Conservation (phyloP, 495 filamentous ascomycete genomes). For the Penicillium roqueforti region DNA sequence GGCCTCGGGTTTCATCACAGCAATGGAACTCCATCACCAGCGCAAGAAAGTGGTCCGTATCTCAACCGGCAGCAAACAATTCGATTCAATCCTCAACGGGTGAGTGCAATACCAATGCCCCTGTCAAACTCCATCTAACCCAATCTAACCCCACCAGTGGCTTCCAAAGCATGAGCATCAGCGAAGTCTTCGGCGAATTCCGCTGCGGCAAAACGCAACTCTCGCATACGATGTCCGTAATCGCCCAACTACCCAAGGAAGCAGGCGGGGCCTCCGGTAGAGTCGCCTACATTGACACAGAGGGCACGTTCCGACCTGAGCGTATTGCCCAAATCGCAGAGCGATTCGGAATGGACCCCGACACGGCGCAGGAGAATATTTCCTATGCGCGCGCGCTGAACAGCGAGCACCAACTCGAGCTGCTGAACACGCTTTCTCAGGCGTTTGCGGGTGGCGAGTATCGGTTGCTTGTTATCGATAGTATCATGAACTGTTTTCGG, state of each 20-base stretch:
- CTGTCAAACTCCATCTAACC: background rate
- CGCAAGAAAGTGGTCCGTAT: constrained; percentile 66
- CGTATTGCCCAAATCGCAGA: constrained; percentile 69
- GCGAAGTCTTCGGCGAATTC: constrained; percentile 69
- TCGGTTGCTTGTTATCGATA: constrained; percentile 70
- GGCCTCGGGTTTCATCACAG: constrained; percentile 69
- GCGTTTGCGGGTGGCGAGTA: constrained; percentile 67
- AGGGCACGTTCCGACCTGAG: constrained; percentile 76
- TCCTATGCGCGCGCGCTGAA: constrained; percentile 67
- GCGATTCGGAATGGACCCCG: constrained; percentile 65
- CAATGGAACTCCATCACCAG: constrained; percentile 64
- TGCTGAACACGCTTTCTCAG: constrained; percentile 61
- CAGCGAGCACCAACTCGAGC: constrained; percentile 70
- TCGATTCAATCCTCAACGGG: constrained; percentile 70
- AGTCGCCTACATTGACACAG: constrained; percentile 78
- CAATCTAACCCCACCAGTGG: constrained; percentile 52
- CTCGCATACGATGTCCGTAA: constrained; percentile 64
- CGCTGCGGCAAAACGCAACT: constrained; percentile 75
- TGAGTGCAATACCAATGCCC: constrained; percentile 21
- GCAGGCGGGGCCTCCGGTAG: constrained; percentile 74
- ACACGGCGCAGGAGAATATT: constrained; percentile 69
- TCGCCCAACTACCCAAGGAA: constrained; percentile 56
- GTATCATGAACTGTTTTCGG: constrained; percentile 74
- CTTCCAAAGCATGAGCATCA: constrained; percentile 78
- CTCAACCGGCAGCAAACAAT: constrained; percentile 71